phyloP scores from a whole-genome alignment of 768 basidiomycete species.

The Dacryopinax primogenitus region DNA sequence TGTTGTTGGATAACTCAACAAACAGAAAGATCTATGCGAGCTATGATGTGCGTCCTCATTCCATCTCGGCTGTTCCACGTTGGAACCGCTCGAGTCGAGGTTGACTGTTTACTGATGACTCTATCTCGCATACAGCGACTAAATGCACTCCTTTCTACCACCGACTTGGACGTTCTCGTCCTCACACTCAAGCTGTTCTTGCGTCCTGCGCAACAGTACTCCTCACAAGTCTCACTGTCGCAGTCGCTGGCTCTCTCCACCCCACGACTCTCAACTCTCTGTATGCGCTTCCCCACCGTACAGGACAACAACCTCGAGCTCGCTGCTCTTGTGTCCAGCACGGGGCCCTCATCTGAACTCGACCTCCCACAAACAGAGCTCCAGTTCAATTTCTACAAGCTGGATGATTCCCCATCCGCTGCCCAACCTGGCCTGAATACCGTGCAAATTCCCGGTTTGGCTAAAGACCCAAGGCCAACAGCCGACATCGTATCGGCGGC shows the following conservation, averaged over 20 bases:
- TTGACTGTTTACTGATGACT: slow-evolving; percentile 9
- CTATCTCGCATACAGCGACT: slow-evolving; percentile 49
- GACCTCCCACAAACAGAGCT: slow-evolving; percentile 62
- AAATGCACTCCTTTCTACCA: slow-evolving; percentile 73
- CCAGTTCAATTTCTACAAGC: slow-evolving; percentile 59
- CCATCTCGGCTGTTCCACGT: slow-evolving; percentile 10
- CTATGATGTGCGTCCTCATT: slow-evolving; percentile 69
- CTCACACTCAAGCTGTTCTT: slow-evolving; percentile 72
- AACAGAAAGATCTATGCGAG: slow-evolving; percentile 92
- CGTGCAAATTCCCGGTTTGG: slow-evolving; percentile 48
- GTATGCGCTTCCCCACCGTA: slow-evolving; percentile 70
- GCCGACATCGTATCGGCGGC: slow-evolving; percentile 67
- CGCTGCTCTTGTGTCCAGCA: slow-evolving; percentile 50
- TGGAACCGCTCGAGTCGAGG: slow-evolving; percentile 1
- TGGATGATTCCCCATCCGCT: slow-evolving; percentile 30
- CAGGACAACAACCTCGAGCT: slow-evolving; percentile 70
- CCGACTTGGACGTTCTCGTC: slow-evolving; percentile 79
- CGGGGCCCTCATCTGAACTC: slow-evolving; percentile 40
- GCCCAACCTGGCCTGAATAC: slow-evolving; percentile 39
- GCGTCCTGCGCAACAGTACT: slow-evolving; percentile 91
- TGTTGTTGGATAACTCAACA: slow-evolving; percentile 93
- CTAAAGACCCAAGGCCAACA: slow-evolving; percentile 46
- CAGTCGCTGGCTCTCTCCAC: slow-evolving; percentile 71
- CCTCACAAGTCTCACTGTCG: slow-evolving; percentile 70
- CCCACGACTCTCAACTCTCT: slow-evolving; percentile 65